A percentile compares a stretch with the other conserved stretches of the same genome.
These are phyloP conservation scores for Tardiomyces digboiensis DNA, from an alignment of 1,139 yeast genomes.

Conservation along the genomic window DNA sequence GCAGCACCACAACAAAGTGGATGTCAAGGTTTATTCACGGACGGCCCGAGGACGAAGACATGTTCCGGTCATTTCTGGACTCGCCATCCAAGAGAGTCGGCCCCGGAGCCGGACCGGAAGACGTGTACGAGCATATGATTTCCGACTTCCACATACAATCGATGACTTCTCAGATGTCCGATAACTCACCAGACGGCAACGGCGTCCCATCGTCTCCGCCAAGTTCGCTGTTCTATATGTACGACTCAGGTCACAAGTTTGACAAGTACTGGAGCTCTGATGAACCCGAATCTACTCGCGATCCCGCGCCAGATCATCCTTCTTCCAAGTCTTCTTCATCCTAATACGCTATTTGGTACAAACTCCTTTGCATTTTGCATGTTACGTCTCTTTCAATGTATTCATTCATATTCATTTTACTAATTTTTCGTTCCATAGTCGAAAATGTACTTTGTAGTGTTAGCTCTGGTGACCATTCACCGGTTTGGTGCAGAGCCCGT, in stretches of 20 bases:
- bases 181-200: constrained; percentile 9
- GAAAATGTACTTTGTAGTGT: too few species aligned
- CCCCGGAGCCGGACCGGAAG: constrained; percentile 4
- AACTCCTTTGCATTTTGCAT: too few species aligned
- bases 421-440: too few species aligned
- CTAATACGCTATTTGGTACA: too few species aligned
- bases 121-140: constrained; percentile 5
- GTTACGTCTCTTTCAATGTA: too few species aligned
- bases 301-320: too few species aligned
- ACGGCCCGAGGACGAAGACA: constrained; percentile 15
- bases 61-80: constrained; percentile 21
- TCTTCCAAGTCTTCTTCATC: too few species aligned
- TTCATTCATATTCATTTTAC: too few species aligned
- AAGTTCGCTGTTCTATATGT: constrained; percentile 12
- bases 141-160: constrained; percentile 8
- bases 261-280: constrained; percentile 2
- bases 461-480: too few species aligned
- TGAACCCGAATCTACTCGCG: too few species aligned
- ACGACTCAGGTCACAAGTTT: constrained; percentile 7
- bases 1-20: constrained; percentile 17
- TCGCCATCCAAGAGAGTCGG: constrained; percentile 17
- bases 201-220: constrained; percentile 15
- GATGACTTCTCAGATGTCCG: constrained; percentile 4
- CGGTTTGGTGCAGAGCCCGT: too few species aligned
- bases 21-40: constrained; percentile 17